phyloP scores from a whole-genome alignment of 2,329 filamentous ascomycete genomes.

The Fusarium dimerum region DNA sequence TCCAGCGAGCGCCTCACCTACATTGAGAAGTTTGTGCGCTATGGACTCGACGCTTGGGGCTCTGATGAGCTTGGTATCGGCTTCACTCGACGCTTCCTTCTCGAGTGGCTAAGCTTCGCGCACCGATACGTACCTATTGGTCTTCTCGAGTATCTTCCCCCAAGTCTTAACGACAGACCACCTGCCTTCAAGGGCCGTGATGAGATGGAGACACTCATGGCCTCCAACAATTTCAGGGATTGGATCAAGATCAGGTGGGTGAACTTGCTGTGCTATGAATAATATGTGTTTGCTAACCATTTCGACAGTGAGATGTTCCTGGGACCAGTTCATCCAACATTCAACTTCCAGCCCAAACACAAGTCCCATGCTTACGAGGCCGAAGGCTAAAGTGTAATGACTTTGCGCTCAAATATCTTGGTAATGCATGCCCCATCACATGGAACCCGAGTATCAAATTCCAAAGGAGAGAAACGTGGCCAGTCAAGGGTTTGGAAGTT shows the following conservation, averaged over 20 bases:
- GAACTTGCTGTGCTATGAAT: background rate
- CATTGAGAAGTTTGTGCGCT: constrained; percentile 85
- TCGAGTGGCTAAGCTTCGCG: constrained; percentile 95
- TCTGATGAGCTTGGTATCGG: constrained; percentile 93
- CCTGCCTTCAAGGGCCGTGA: constrained; percentile 81
- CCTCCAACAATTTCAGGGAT: constrained; percentile 89
- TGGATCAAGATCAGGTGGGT: constrained; percentile 98
- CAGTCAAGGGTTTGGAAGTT: too few species aligned
- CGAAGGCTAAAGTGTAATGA: constrained; percentile 52
- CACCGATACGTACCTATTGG: constrained; percentile 91
- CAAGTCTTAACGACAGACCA: constrained; percentile 84
- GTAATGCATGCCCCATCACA: too few species aligned
- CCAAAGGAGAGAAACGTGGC: too few species aligned
- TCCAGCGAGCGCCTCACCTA: constrained; percentile 82
- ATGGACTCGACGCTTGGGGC: constrained; percentile 93
- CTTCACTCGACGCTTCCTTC: constrained; percentile 84
- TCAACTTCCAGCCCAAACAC: constrained; percentile 96
- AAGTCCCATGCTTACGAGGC: constrained; percentile 91
- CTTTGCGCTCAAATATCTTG: too few species aligned
- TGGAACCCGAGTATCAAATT: too few species aligned
- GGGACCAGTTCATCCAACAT: constrained; percentile 83
- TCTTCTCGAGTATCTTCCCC: constrained; percentile 83
- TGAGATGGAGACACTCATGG: constrained; percentile 91
- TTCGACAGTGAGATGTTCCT: constrained; percentile 88
- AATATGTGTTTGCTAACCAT: constrained; percentile 11